phyloP scores from a whole-genome alignment of 2,329 filamentous ascomycete genomes.

The Pseudogymnoascus pannorum region DNA sequence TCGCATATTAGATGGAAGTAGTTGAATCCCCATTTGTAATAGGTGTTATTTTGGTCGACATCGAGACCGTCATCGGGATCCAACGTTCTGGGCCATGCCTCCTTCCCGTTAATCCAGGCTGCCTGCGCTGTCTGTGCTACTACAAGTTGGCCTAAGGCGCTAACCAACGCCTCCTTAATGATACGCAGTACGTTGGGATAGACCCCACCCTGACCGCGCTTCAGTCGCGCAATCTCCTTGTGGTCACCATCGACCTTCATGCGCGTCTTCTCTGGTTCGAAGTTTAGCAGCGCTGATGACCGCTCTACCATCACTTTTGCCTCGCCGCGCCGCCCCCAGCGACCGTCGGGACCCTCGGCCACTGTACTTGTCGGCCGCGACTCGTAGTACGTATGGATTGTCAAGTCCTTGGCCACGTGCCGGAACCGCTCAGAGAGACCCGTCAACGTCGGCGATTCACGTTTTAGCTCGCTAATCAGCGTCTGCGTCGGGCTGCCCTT shows the following conservation, averaged over 20 bases:
- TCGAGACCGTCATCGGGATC: not conserved
- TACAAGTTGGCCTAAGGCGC: not conserved
- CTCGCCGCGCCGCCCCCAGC: not conserved
- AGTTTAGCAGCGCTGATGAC: not conserved
- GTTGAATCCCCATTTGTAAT: not conserved
- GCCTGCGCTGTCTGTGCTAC: not conserved
- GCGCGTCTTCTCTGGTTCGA: not conserved
- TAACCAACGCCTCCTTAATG: not conserved
- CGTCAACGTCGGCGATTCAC: not conserved
- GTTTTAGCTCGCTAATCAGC: not conserved
- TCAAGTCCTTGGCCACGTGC: not conserved
- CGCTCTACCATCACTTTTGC: not conserved
- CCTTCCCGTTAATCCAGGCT: not conserved
- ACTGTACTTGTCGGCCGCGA: not conserved
- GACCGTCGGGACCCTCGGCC: not conserved
- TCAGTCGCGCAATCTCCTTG: not conserved
- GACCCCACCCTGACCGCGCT: not conserved
- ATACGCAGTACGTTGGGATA: not conserved
- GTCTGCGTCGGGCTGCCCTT: not conserved
- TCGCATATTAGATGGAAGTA: not conserved
- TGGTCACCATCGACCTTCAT: not conserved
- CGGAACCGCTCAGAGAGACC: not conserved
- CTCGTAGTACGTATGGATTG: not conserved
- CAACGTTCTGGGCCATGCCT: not conserved
- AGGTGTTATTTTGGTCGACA: too few species aligned